Evolutionary conservation across 805 yeast species (phyloP), one percentile per base, ranked within the genome.

Genomic region (Yarrowia keelungensis): DNA sequence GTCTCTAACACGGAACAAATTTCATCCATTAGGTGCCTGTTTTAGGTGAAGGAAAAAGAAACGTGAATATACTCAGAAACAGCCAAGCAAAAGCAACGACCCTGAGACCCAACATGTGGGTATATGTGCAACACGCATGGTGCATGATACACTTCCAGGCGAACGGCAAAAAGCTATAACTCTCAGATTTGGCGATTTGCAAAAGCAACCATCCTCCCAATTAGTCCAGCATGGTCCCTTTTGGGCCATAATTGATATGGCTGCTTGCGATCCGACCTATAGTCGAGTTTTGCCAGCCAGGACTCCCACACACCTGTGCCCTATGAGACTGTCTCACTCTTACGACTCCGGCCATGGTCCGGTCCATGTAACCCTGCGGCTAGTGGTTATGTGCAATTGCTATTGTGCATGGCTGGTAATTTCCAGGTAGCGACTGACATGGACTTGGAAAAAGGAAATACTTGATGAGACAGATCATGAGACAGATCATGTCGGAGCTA

Each of bases 111-210:
- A 39, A 53, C 59, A 39, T 53, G 59, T 39, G 59, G 16, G 45
- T 38, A 35, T 16, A 7, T 53, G 59, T 39, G 22, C 59, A 22
- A 19, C 45, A 14, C 59, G 59, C 59, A 53, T 53, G 2, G 45
- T 53, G 45, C 59, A 53, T 53, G 45, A 15, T 38, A 53, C 58
- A 38, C 58, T 53, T 38, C 10, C 32, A 26, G 39, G 58, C 43
- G 38, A 53, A 53, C 58, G 58, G 58, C 58, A 53, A 53, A 53
- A 53, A 53, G 58, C 58, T 53, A 53, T 53, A 53, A 53, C 59
- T 53, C 19, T 38, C 26, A 35, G 42, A 35, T 51, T 2, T 35
- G 42, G 42, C 11, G 56, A 51, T 51, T 32, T 11, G 26, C 56
- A 51, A 51, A 51, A 51, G 56, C 56, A 51, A 51, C 56, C 56